Evolutionary conservation across 805 yeast species (phyloP), one percentile per base, ranked within the genome.

Genomic region (Tetrapisispora taiwanensis): DNA sequence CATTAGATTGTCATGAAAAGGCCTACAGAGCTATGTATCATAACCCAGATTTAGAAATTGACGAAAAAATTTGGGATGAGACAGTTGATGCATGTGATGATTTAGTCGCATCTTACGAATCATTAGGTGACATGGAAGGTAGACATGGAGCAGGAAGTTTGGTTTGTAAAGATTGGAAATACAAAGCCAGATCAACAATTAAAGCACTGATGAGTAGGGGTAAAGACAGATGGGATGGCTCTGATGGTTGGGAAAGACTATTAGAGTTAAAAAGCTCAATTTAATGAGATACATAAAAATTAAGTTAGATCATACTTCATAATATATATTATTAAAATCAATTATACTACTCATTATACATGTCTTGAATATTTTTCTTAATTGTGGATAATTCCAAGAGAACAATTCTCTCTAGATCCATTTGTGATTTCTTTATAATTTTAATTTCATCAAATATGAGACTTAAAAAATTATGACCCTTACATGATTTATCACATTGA

Each of bases 121-220:
- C 84, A 3, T 71, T 85, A 28, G 97, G 97, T n/a, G 92, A 83
- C 46, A 62, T 77, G 52, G 83, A 84, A 10, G 94, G 94, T 7
- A 81, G 77, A 54, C 74, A 80, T 55, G 83, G 82, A 20, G 88
- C 86, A 2, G 94, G 81, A 18, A 86, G 84, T 59, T 52, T 81
- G n/a, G 94, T 89, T 9, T 88, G 96, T 61, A 78, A 81, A 56
- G 95, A 88, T 58, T 89, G 97, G 97, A 83, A 78, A 57, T 84
- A 81, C 65, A 87, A 87, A 60, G 80, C 95, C 1, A 73, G 80
- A 49, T 73, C 84, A 14, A 69, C 84, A 1, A 73, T 88, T 18
- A 73, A 94, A 55, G 74, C 85, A 1, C 68, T 88, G 51, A 73
- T 84, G 76, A 79, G 90, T 15, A 83, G 80, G 57, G 95, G 95